A percentile compares a stretch with the other conserved stretches of the same genome.
phyloP scores from a whole-genome alignment of 2,329 filamentous ascomycete species.

The Phialemoniopsis sp. region DNA sequence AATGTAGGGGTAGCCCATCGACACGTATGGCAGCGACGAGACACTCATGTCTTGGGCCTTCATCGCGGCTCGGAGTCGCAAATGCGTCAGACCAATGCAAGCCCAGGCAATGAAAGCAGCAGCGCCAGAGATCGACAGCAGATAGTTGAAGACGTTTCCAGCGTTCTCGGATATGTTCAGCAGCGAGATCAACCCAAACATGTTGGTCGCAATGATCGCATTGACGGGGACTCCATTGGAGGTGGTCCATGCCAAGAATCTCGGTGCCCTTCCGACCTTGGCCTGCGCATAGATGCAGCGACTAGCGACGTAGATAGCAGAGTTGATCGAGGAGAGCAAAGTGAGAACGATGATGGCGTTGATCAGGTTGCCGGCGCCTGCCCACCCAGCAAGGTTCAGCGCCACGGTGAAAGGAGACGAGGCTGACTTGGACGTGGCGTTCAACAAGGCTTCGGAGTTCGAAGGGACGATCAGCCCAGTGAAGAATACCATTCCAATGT shows the following conservation, averaged over 20 bases:
- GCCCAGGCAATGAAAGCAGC: constrained; percentile 23
- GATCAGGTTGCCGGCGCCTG: constrained; percentile 48
- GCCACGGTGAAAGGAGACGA: constrained; percentile 47
- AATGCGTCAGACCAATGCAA: constrained; percentile 21
- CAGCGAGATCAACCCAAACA: constrained; percentile 9
- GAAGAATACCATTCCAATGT: no score
- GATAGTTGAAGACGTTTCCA: constrained; percentile 10
- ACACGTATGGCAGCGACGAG: not conserved
- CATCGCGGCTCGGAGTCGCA: constrained; percentile 20
- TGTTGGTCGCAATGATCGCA: constrained; percentile 11
- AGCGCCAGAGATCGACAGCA: constrained; percentile 19
- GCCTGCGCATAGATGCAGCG: constrained; percentile 52
- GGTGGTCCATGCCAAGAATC: constrained; percentile 46
- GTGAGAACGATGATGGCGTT: constrained; percentile 50
- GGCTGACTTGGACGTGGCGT: constrained; percentile 38
- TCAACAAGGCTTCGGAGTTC: constrained; percentile 44
- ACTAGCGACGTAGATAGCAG: constrained; percentile 50
- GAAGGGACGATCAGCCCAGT: constrained; percentile 50
- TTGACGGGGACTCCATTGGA: constrained; percentile 41
- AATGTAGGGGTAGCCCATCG: not conserved
- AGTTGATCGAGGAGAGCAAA: constrained; percentile 45
- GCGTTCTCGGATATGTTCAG: constrained; percentile 9
- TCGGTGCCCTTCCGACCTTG: constrained; percentile 45
- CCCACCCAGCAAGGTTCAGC: constrained; percentile 46
- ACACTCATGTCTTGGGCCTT: constrained; percentile 14